Percentiles rank a stretch among this genome's conserved stretches.
Evolutionary conservation across 768 basidiomycete genomes (phyloP).

Genomic region (Albatrellus ellisii): DNA sequence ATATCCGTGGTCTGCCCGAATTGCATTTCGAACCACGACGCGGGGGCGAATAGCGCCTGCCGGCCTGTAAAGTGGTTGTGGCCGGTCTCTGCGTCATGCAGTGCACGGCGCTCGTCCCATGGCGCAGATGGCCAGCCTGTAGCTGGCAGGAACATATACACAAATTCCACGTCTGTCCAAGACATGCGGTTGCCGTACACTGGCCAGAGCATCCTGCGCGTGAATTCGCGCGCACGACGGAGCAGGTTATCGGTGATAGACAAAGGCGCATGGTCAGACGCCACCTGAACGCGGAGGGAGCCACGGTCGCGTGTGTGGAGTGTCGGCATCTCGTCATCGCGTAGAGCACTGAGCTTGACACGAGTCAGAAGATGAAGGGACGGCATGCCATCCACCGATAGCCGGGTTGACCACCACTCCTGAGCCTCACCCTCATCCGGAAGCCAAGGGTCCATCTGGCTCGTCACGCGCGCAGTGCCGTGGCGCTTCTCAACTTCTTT

Average conservation of each 20-base stretch:
- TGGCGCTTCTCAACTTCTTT: constrained; percentile 50
- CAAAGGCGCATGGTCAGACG: constrained; percentile 3
- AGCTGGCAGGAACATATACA: constrained; percentile 44
- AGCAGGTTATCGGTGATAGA: constrained; percentile 20
- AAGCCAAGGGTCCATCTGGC: constrained; percentile 58
- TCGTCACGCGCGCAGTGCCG: constrained; percentile 39
- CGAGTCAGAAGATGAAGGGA: constrained; percentile 37
- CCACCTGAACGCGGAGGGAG: constrained; percentile 7
- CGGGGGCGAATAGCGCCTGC: constrained; percentile 22
- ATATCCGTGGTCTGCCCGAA: constrained; percentile 40
- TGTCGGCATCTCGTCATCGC: constrained; percentile 12
- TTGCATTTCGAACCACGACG: constrained; percentile 29
- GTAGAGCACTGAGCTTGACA: constrained; percentile 17
- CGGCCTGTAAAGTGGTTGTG: constrained; percentile 1
- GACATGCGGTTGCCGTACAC: constrained; percentile 45
- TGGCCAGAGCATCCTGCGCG: constrained; percentile 49
- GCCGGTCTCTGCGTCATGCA: background rate
- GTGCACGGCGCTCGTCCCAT: constrained; percentile 37
- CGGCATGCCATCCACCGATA: constrained; percentile 36
- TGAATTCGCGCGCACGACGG: constrained; percentile 32
- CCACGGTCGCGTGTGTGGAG: constrained; percentile 33
- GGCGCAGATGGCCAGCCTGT: constrained; percentile 17
- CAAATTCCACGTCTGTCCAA: constrained; percentile 47
- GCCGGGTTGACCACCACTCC: constrained; percentile 38
- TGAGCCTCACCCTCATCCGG: constrained; percentile 13